These are phyloP conservation scores for Populus euphratica DNA, from an alignment of 345 rosid species.

Conservation along the genomic window DNA sequence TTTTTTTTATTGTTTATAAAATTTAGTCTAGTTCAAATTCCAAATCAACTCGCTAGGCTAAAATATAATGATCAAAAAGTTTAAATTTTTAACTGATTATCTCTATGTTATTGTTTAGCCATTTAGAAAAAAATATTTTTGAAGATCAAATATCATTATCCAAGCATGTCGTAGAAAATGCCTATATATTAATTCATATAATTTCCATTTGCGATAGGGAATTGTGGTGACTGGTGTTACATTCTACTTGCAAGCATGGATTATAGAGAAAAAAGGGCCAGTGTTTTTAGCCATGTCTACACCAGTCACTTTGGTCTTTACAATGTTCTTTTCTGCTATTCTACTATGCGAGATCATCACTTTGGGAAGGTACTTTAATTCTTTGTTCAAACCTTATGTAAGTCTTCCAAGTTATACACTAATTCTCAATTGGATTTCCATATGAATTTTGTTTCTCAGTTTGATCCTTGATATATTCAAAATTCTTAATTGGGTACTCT, in stretches of 20 bases:
- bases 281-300: slow-evolving; percentile 88
- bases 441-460: no score
- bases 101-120: no score
- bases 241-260: slow-evolving; percentile 85
- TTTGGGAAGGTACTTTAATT: slow-evolving; percentile 62
- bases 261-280: slow-evolving; percentile 86
- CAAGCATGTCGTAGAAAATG: not conserved
- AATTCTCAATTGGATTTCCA: not conserved
- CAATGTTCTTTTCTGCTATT: slow-evolving; percentile 57
- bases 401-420: not conserved
- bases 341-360: slow-evolving; percentile 56
- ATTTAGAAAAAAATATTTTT: no score
- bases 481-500: not conserved
- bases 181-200: not conserved
- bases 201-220: slow-evolving; percentile 44
- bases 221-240: slow-evolving; percentile 81
- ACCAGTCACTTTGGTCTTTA: slow-evolving; percentile 64
- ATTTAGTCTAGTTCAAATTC: accelerated
- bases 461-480: not conserved
- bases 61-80: no score
- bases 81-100: no score
- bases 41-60: no score
- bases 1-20: no score
- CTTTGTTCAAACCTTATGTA: not conserved
- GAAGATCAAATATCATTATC: not conserved